Base-by-base conservation (phyloP, 148 eudicot species). In the Silene conica region DNA sequence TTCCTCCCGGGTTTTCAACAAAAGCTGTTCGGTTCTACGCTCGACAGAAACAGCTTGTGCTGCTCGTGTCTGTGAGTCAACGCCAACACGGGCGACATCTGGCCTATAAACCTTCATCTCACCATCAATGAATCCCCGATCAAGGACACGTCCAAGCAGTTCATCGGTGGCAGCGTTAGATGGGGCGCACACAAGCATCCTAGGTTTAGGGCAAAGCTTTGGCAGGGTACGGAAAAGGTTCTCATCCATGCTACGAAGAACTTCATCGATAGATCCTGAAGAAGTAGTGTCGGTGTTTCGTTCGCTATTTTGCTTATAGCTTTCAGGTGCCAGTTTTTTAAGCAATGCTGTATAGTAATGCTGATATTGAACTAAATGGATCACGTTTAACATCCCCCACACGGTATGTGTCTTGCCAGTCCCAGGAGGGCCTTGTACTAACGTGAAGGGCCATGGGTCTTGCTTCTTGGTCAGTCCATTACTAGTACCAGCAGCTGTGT, bases 141-240 rank as follows among this genome's bases (percentile, higher is more conserved):
- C 97, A 73, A 94, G 96, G 71, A 94, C 98, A 79, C 98, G 96
- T 4, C 96, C 52, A 63, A 94, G 93, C 28, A 94, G 80, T 78
- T 94, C 98, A 78, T 94, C 98, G 13, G 98, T 94, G 18, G 98
- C 98, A 73, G 98, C 98, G 80, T 93, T 93, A 41, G 98, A 93
- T 64, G 98, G 98, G 69, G 98, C 98, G 81, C 98, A 93, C 6
- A 93, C 98, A 22, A 93, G 97, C 98, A 93, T 93, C 74, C 97
- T 87, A 25, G 98, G 98, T 83, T 93, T 93, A 0, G 98, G 98
- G 76, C 97, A 93, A 11, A 93, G 92, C 76, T 93, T 93, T n/a
- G 97, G 98, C 63, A 93, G 87, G 28, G 98, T 93, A 14, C 98
- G 95, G 74, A 93, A 93, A 54, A 93, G 90, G 73, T 93, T 88